These are phyloP conservation scores for Alternaria infectoria DNA, from an alignment of 2,329 filamentous ascomycete species.

Conservation along the genomic window DNA sequence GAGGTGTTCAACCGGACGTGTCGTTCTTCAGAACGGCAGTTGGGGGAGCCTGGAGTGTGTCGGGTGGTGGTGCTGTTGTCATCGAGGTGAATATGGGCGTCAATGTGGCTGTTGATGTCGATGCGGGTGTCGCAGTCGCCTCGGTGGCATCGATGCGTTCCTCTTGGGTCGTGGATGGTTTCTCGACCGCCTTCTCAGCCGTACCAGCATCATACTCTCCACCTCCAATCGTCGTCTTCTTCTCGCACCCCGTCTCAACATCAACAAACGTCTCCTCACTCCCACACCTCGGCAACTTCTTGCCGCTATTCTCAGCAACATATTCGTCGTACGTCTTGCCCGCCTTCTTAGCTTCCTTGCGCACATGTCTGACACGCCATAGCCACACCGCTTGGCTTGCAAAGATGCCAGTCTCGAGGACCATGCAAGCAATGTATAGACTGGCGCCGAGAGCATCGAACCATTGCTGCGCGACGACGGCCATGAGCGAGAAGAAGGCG, in stretches of 20 bases:
- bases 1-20: not conserved
- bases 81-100: not conserved
- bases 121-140: not conserved
- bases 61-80: not conserved
- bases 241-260: slow-evolving; percentile 27
- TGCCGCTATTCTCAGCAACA: slow-evolving; percentile 28
- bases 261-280: slow-evolving; percentile 36
- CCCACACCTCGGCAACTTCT: slow-evolving; percentile 28
- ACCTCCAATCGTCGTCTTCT: not conserved
- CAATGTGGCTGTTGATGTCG: not conserved
- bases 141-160: not conserved
- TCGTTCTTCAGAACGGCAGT: slow-evolving; percentile 1
- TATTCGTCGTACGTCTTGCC: slow-evolving; percentile 65
- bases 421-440: slow-evolving; percentile 64
- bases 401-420: slow-evolving; percentile 67
- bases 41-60: not conserved
- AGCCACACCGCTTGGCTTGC: slow-evolving; percentile 65
- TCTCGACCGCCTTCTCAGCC: not conserved
- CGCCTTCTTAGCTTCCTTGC: slow-evolving; percentile 58
- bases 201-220: not conserved
- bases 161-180: not conserved
- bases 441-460: slow-evolving; percentile 68
- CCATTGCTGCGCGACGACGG: slow-evolving; percentile 64
- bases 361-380: slow-evolving; percentile 60
- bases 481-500: slow-evolving; percentile 69